These are phyloP conservation scores for Pythium biforme DNA, from an alignment of 352 stramenopile species.

Conservation along the genomic window DNA sequence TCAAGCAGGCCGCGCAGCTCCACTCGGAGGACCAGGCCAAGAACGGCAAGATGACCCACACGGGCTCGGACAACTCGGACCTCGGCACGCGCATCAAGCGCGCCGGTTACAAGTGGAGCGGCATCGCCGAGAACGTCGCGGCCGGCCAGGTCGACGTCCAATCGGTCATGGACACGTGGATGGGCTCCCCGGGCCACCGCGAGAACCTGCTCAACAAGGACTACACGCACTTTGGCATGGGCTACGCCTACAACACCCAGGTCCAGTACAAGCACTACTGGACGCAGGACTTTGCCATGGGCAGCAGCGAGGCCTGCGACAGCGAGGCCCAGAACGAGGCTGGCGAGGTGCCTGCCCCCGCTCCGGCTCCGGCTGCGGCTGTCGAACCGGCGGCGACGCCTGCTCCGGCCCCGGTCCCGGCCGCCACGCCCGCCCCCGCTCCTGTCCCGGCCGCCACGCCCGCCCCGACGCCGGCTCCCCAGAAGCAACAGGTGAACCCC, in stretches of 20 bases:
- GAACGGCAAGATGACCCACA: slow-evolving; percentile 37
- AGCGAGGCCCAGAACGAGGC: slow-evolving; percentile 15
- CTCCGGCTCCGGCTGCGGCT: slow-evolving; percentile 1
- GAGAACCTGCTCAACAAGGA: slow-evolving; percentile 40
- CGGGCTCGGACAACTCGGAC: slow-evolving; percentile 26
- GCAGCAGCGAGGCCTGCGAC: slow-evolving; percentile 32
- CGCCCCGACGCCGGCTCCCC: neutral
- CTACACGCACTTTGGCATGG: slow-evolving; percentile 37
- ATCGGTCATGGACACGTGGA: slow-evolving; percentile 48
- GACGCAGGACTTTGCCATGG: slow-evolving; percentile 55
- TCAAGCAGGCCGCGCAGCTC: slow-evolving; percentile 29
- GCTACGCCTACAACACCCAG: slow-evolving; percentile 44
- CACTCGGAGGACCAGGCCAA: slow-evolving; percentile 36
- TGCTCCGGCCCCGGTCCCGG: neutral
- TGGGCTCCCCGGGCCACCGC: slow-evolving; percentile 44
- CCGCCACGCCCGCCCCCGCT: neutral
- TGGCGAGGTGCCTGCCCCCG: slow-evolving; percentile 7
- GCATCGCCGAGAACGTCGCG: slow-evolving; percentile 53
- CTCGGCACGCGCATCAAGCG: slow-evolving; percentile 25
- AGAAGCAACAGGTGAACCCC: slow-evolving; percentile 16
- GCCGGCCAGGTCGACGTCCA: slow-evolving; percentile 40
- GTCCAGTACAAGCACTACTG: slow-evolving; percentile 46
- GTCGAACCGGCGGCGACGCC: neutral
- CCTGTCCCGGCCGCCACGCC: neutral
- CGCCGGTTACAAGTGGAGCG: slow-evolving; percentile 27